Base-by-base conservation (phyloP, 768 basidiomycete genomes). In the Lentinula edodes region DNA sequence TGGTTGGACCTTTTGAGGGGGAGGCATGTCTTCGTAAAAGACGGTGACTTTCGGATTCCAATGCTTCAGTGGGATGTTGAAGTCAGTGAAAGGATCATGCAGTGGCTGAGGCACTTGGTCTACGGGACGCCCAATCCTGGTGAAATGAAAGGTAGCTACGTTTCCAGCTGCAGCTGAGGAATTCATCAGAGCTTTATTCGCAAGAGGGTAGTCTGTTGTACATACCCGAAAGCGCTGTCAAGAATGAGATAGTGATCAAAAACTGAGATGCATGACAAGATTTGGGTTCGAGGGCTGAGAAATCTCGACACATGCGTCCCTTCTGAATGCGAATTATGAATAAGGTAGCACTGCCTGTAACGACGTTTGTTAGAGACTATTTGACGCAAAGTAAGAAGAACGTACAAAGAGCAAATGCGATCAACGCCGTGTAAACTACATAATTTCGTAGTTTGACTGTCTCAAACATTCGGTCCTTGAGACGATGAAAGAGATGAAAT, bases 301-400 rank as follows among this genome's bases (percentile, higher is more conserved):
- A 73, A 56, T 77, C 74, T 4, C 61, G 61, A 65, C 72, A 73
- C 32, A 75, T 66, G 39, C 60, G 63, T n/a, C 53, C 66, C 15
- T 65, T 68, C 28, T 65, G 68, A 35, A 72, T 70, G 51, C 72
- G 74, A 50, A 68, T 42, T 1, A 75, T 68, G 48, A 75, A 53
- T 6, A 65, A 62, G 28, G 65, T 28, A 5, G 32, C 68, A 62
- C 35, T 64, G 28, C 64, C 72, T 72, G n/a, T 7, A 43, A 10
- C n/a, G 23, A 43, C 12, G 13, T 28, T 28, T 28, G 7, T n/a
- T 34, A 45, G 23, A 42, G 13, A 42, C 7, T 52, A 36, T 34
- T 16, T 4, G 6, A n/a, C 20, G 6, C 18, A 20, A 48, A n/a
- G 51, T 35, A 32, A 36, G 39, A 62, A 16, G 23, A 36, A 20